Evolutionary conservation across 2,329 filamentous ascomycete genomes (phyloP).

Genomic region (Pseudocercospora vitis): DNA sequence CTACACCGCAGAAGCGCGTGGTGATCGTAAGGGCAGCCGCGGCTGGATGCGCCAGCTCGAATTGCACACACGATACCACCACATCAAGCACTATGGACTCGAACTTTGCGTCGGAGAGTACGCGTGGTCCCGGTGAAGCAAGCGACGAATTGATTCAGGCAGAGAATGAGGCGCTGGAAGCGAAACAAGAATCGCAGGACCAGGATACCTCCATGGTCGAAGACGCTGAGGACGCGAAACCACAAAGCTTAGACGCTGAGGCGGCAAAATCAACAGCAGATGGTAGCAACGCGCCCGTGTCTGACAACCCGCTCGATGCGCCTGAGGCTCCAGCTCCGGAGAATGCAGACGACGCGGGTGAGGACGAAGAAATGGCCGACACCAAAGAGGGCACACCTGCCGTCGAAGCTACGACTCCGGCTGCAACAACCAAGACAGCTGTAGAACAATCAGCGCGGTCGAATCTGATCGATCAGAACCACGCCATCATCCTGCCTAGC

Average conservation of each 20-base stretch:
- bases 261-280: slow-evolving; percentile 18
- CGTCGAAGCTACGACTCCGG: slow-evolving; percentile 21
- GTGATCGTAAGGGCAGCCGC: background rate
- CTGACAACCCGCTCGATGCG: slow-evolving; percentile 43
- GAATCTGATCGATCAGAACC: slow-evolving; percentile 88
- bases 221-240: slow-evolving; percentile 29
- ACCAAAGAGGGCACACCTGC: slow-evolving; percentile 45
- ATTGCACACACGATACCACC: background rate
- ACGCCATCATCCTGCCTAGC: slow-evolving; percentile 93
- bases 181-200: slow-evolving; percentile 31
- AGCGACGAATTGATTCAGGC: slow-evolving; percentile 39
- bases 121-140: slow-evolving; percentile 35
- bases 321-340: slow-evolving; percentile 39
- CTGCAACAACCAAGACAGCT: slow-evolving; percentile 71
- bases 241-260: slow-evolving; percentile 7
- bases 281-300: slow-evolving; percentile 27
- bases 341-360: slow-evolving; percentile 32
- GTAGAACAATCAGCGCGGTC: slow-evolving; percentile 85
- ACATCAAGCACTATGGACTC: slow-evolving; percentile 19
- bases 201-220: slow-evolving; percentile 40
- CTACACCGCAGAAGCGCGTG: background rate
- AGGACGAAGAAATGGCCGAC: slow-evolving; percentile 60
- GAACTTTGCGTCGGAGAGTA: slow-evolving; percentile 36
- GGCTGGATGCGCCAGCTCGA: slow-evolving; percentile 4
- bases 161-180: slow-evolving; percentile 38